Conservation (phyloP, 306 rosid species). For the Betula pendula region DNA sequence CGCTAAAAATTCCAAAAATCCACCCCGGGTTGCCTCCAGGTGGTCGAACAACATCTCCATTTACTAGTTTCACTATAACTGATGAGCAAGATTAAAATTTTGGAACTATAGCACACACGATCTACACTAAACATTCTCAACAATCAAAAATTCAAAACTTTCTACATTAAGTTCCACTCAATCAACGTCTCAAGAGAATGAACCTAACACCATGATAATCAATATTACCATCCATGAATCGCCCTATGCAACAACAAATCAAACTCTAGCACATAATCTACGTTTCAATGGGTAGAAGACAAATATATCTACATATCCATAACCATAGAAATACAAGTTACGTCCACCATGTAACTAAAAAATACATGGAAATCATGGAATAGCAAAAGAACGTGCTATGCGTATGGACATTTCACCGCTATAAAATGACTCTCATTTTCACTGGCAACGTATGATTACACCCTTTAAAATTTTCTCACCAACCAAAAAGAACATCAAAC, state of each 20-base stretch:
- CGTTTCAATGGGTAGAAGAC: too few species aligned
- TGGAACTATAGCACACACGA: background rate
- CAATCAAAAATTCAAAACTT: background rate
- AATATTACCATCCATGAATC: background rate
- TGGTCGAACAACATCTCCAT: background rate
- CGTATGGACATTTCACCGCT: background rate
- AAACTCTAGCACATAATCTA: background rate
- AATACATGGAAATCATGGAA: background rate
- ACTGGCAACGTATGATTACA: background rate
- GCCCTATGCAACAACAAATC: background rate
- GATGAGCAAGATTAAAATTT: background rate
- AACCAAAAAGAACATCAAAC: background rate
- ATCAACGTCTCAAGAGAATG: background rate
- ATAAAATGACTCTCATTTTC: background rate
- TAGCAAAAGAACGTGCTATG: background rate
- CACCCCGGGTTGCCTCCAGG: background rate
- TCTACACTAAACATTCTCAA: background rate
- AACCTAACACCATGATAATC: background rate
- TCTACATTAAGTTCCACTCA: background rate
- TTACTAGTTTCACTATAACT: background rate
- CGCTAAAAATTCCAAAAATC: background rate
- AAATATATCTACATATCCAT: too few species aligned
- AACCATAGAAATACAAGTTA: background rate
- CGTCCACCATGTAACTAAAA: too few species aligned
- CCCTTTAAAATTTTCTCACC: background rate